phyloP scores from a whole-genome alignment of 352 stramenopile genomes.

The Globisporangium cederbergense region DNA sequence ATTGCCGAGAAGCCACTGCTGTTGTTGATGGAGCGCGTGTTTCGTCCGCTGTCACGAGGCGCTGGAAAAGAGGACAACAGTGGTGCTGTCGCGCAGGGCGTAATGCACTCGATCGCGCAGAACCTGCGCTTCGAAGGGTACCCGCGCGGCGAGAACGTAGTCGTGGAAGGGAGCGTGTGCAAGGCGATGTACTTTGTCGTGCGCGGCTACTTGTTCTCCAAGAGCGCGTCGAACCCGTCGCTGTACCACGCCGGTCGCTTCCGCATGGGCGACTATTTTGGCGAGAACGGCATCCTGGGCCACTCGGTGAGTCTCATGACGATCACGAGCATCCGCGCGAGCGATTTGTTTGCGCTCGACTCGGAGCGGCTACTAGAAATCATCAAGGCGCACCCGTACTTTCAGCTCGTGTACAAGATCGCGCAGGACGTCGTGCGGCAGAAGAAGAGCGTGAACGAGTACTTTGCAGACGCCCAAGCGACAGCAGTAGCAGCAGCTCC shows the following conservation, averaged over 20 bases:
- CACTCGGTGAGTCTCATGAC: constrained; percentile 54
- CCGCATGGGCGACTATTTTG: constrained; percentile 53
- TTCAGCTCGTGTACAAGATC: constrained; percentile 38
- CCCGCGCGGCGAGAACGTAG: constrained; percentile 46
- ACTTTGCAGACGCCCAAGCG: constrained; percentile 18
- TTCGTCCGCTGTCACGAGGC: constrained; percentile 28
- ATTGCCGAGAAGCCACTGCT: constrained; percentile 44
- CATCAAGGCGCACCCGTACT: constrained; percentile 37
- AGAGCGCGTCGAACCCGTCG: constrained; percentile 40
- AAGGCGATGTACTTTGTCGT: constrained; percentile 73
- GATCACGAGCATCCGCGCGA: constrained; percentile 48
- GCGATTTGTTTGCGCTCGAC: constrained; percentile 56
- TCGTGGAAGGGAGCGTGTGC: constrained; percentile 60
- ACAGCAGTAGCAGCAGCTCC: not conserved
- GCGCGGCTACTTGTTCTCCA: constrained; percentile 46
- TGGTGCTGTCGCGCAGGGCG: not conserved
- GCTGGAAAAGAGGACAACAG: constrained; percentile 8
- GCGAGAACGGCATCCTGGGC: constrained; percentile 45
- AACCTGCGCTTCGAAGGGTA: constrained; percentile 64
- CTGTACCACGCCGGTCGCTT: constrained; percentile 49
- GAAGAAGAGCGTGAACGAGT: constrained; percentile 28
- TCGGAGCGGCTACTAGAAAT: constrained; percentile 44
- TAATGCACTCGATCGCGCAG: constrained; percentile 43
- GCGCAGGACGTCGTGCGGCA: constrained; percentile 34
- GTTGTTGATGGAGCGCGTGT: constrained; percentile 39